Evolutionary conservation across 179 eudicot species (phyloP), one percentile per base, ranked within the genome.

Genomic region (Silene coronaria): DNA sequence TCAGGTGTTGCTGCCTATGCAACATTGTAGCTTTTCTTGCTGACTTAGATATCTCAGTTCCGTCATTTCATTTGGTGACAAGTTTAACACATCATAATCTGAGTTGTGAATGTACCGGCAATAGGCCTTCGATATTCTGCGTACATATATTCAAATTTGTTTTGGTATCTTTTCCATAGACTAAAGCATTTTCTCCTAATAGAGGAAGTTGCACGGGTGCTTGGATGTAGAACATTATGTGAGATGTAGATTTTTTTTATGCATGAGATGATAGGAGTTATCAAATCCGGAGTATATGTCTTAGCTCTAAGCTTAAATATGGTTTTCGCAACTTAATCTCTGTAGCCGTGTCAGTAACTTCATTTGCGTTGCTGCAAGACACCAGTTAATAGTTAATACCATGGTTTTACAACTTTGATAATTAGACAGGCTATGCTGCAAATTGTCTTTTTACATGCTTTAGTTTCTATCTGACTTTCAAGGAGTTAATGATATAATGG

Each of bases 11-110:
- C 62, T 51, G 58, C 72, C 46, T 27, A 22, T 57, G 53, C 71
- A 13, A 79, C 70, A 26, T 24, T 65, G 76, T 68, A 57, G 68
- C 60, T n/a, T 16, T 22, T 30, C 70, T 24, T 71, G 24, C 77
- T 64, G 67, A 58, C 83, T 48, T 61, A 72, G 67, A 64, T 30
- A 75, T 23, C 68, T 67, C 42, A 32, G 23, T 63, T 70, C 78
- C 55, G 59, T 62, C 72, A 23, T 28, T 48, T 30, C 22, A 23
- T 59, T 53, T 28, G 46, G 23, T 38, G 57, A 70, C 58, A 55
- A 46, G 53, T n/a, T 48, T 69, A 17, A 76, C 80, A 77, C 38
- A 76, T 26, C n/a, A 30, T 30, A 26, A 19, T 3, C 42, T 3
- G 74, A 71, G 74, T 26, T 27, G 51, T 53, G 62, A 53, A 28